Evolutionary conservation across 2,329 filamentous ascomycete genomes (phyloP).

Genomic region (Neonectria faginata): DNA sequence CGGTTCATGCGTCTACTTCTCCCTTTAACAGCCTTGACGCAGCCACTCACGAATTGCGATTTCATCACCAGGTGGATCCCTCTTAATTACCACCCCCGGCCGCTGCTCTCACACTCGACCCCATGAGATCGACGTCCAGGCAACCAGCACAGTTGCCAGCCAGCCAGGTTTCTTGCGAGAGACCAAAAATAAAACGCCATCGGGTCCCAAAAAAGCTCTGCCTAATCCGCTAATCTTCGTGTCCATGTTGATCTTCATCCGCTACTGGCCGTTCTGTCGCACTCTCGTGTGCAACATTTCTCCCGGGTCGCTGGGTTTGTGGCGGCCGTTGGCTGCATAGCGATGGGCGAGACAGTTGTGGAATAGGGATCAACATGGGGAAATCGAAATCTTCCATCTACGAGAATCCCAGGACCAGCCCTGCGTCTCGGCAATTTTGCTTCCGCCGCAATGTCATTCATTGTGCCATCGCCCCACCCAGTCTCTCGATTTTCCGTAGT

Average conservation of each 20-base stretch:
- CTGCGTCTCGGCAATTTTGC: neutral
- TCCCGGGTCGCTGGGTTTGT: neutral
- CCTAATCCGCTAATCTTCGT: neutral
- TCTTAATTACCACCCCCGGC: constrained; percentile 6
- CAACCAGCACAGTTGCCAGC: neutral
- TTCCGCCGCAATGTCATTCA: neutral
- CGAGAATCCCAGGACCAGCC: neutral
- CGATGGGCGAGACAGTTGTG: neutral
- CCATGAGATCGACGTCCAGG: constrained; percentile 7
- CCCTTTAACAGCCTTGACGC: neutral
- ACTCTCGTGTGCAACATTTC: neutral
- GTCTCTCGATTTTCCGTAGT: neutral
- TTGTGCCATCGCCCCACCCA: neutral
- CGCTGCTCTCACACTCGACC: neutral
- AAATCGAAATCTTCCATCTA: neutral
- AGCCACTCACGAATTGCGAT: neutral
- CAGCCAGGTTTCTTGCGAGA: neutral
- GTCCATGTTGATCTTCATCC: constrained; percentile 11
- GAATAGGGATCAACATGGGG: constrained; percentile 2
- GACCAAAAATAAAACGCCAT: neutral
- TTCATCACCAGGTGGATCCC: neutral
- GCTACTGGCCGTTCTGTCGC: neutral
- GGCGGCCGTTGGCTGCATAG: constrained; percentile 4
- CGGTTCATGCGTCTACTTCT: constrained; percentile 2
- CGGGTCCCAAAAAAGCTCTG: neutral